Percentiles rank a stretch among this genome's conserved stretches.
phyloP scores from a whole-genome alignment of 805 yeast genomes.

The Wickerhamiella vanderwaltii region DNA sequence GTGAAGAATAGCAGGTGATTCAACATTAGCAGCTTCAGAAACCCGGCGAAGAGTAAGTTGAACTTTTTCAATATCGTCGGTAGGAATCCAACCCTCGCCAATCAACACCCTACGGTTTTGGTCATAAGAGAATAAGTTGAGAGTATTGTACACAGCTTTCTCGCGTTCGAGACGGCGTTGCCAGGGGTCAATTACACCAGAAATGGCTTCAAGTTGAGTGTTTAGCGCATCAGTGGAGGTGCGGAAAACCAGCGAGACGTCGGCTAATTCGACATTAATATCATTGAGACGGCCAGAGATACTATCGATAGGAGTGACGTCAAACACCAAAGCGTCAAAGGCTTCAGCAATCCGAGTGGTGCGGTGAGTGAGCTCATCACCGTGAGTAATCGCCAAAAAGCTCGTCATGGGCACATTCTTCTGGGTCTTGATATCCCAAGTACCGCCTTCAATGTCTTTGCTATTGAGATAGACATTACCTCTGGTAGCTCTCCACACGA shows the following conservation, averaged over 20 bases:
- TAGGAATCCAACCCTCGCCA: conserved; percentile 96
- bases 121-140: conserved; percentile 72
- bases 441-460: conserved; percentile 55
- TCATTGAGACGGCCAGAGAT: conserved; percentile 29
- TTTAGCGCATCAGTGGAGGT: conserved; percentile 57
- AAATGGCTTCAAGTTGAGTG: conserved; percentile 67
- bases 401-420: conserved; percentile 58
- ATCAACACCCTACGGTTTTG: conserved; percentile 73
- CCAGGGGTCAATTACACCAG: conserved; percentile 69
- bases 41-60: conserved; percentile 54
- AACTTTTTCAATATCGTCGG: conserved; percentile 55
- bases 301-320: conserved; percentile 36
- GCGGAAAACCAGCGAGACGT: conserved; percentile 46
- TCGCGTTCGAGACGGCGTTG: conserved; percentile 58
- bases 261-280: conserved; percentile 39
- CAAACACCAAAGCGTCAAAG: conserved; percentile 66
- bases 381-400: conserved; percentile 87
- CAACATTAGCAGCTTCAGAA: conserved; percentile 38
- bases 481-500: conserved; percentile 83
- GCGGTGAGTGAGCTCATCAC: conserved; percentile 56
- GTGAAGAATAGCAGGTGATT: conserved; percentile 37
- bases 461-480: conserved; percentile 79
- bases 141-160: conserved; percentile 63
- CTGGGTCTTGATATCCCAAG: conserved; percentile 50
- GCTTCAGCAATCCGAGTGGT: conserved; percentile 80